phyloP scores from a whole-genome alignment of 2,329 filamentous ascomycete genomes.

The Cordyceps cicadae region DNA sequence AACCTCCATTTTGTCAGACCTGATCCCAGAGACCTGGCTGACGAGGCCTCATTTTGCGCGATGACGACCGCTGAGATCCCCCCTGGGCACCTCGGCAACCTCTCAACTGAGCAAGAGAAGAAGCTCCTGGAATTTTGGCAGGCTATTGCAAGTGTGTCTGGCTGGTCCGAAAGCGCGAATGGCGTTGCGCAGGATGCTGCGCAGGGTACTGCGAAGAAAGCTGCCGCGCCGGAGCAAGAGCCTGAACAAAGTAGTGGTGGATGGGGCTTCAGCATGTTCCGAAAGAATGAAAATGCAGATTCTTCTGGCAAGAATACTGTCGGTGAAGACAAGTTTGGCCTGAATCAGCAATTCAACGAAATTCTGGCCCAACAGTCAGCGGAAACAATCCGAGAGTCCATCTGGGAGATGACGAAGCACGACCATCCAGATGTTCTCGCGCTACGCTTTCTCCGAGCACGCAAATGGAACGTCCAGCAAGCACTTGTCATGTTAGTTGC shows the following conservation, averaged over 20 bases:
- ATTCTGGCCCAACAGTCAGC: constrained; percentile 69
- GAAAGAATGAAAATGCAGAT: constrained; percentile 44
- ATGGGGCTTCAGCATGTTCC: constrained; percentile 62
- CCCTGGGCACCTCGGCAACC: constrained; percentile 71
- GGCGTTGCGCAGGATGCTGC: constrained; percentile 18
- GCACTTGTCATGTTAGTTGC: constrained; percentile 90
- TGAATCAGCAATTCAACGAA: constrained; percentile 77
- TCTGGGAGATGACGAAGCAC: constrained; percentile 93
- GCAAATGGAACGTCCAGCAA: constrained; percentile 92
- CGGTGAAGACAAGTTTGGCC: constrained; percentile 84
- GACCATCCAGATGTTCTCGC: constrained; percentile 85
- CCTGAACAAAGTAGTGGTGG: constrained; percentile 56
- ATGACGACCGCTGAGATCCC: constrained; percentile 37
- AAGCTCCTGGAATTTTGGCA: constrained; percentile 86
- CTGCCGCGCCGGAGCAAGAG: constrained; percentile 20
- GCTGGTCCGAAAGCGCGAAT: constrained; percentile 35
- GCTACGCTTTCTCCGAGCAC: constrained; percentile 75
- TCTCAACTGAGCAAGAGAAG: constrained; percentile 81
- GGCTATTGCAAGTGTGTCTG: constrained; percentile 66
- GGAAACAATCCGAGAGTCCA: constrained; percentile 67
- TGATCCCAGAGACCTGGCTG: not conserved
- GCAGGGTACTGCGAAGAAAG: constrained; percentile 23
- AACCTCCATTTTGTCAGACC: not conserved
- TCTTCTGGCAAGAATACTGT: constrained; percentile 37
- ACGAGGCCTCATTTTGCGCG: not conserved